These are phyloP conservation scores for Colletotrichum salicis DNA, from an alignment of 2,329 filamentous ascomycete genomes.

Conservation along the genomic window DNA sequence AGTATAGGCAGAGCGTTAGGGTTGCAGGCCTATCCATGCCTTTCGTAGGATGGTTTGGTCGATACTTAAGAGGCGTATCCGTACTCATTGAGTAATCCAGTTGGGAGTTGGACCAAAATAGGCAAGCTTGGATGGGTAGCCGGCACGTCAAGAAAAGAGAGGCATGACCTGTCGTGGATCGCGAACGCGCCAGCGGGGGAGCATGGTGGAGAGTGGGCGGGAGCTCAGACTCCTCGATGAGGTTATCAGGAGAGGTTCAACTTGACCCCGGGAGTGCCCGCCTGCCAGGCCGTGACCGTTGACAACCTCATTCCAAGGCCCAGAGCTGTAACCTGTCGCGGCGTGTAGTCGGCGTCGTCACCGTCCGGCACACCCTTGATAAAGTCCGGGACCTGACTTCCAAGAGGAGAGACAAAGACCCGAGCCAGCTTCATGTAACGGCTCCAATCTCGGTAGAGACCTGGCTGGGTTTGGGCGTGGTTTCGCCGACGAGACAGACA, in stretches of 20 bases:
- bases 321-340: background rate
- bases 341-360: background rate
- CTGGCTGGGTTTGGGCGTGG: conserved; percentile 7
- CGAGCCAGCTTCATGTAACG: conserved; percentile 7
- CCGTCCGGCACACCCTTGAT: conserved; percentile 5
- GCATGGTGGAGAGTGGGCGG: conserved; percentile 12
- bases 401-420: conserved; percentile 13
- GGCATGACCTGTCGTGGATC: conserved; percentile 24
- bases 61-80: background rate
- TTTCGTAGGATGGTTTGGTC: background rate
- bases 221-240: conserved; percentile 20
- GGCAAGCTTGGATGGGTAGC: conserved; percentile 12
- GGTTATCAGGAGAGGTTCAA: conserved; percentile 21
- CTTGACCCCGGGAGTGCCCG: conserved; percentile 8
- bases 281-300: background rate
- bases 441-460: conserved; percentile 24
- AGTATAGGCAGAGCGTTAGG: background rate
- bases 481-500: conserved; percentile 13
- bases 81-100: background rate
- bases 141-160: conserved; percentile 12
- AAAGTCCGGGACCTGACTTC: background rate
- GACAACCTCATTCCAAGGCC: background rate
- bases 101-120: background rate
- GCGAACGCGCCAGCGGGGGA: conserved; percentile 13
- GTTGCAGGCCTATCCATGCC: conserved; percentile 1